Evolutionary conservation across 1,284 basidiomycete species (phyloP), one percentile per base, ranked within the genome.

Genomic region (Stereum hirsutum): DNA sequence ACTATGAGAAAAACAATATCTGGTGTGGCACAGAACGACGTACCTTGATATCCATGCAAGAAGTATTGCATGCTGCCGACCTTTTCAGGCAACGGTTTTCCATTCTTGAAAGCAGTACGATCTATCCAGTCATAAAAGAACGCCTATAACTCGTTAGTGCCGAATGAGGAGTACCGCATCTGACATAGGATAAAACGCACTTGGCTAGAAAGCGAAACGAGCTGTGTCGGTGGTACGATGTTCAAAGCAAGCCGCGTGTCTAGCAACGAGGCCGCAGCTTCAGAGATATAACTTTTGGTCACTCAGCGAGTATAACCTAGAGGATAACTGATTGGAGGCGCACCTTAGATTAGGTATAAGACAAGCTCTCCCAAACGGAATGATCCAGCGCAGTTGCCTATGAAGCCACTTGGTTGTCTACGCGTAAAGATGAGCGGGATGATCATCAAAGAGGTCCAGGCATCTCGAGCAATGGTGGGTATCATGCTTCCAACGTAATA

Each of bases 101-200:
- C 83, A 54, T 90, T 88, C 65, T 88, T 88, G 8, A 73, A 74
- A 1, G 75, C 82, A 57, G 66, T 85, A 50, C 84, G 66, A 53
- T 92, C 89, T 32, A 90, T 65, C 87, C 88, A 93, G 57, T 89
- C 87, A 53, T 92, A 93, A 61, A 87, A 92, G 62, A 92, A 92
- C 4, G 87, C 83, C 76, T 89, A 50, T 11, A 35, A 12, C 10
- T 11, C 89, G 50, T 12, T 33, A 12, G 12, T 12, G 17, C 32
- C 25, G 24, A 20, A 38, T 32, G 24, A 53, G 43, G 39, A 42
- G 45, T 30, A 43, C 32, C 24, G 26, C 40, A 39, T 32, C 43
- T 14, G 37, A 31, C 15, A 17, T 24, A 12, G 33, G 31, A 21
- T 12, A 26, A 34, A 24, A 59, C 78, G 48, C 51, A 86, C 86